Percentiles rank a stretch among this genome's conserved stretches.
Evolutionary conservation across 257 asterid genomes (phyloP).

Genomic region (Paulownia fortunei): DNA sequence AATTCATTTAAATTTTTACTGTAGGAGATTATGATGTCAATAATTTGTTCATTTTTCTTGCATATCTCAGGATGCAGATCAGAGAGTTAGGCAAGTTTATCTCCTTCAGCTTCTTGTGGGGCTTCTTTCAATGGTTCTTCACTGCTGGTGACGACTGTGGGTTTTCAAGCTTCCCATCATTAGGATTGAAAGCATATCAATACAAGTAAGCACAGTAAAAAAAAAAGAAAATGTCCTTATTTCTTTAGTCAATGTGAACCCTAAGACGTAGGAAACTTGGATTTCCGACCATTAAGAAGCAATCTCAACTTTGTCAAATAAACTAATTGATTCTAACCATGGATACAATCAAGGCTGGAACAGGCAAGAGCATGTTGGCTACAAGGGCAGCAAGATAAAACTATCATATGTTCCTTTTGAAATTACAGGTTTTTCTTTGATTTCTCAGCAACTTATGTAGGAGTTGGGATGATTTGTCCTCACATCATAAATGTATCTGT

Average conservation of each 20-base stretch:
- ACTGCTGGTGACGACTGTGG: slow-evolving; percentile 69
- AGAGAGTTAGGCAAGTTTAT: slow-evolving; percentile 54
- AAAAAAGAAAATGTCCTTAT: background rate
- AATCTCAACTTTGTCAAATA: background rate
- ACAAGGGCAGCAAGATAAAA: background rate
- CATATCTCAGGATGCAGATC: slow-evolving; percentile 58
- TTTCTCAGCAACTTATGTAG: slow-evolving; percentile 77
- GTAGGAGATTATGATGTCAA: background rate
- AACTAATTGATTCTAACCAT: background rate
- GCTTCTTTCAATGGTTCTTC: slow-evolving; percentile 86
- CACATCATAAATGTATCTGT: slow-evolving; percentile 59
- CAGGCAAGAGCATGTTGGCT: too few species aligned
- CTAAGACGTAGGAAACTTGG: background rate
- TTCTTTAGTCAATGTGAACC: background rate
- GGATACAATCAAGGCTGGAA: too few species aligned
- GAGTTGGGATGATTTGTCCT: slow-evolving; percentile 86
- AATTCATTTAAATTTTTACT: background rate
- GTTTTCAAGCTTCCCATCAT: slow-evolving; percentile 56
- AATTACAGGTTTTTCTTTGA: slow-evolving; percentile 70
- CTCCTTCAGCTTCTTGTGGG: slow-evolving; percentile 81
- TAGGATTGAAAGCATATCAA: slow-evolving; percentile 65
- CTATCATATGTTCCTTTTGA: background rate
- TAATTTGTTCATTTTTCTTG: background rate
- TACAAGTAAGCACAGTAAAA: slow-evolving; percentile 45
- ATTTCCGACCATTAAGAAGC: background rate